phyloP scores from a whole-genome alignment of 2,329 filamentous ascomycete genomes.

The Penicillium sp. region DNA sequence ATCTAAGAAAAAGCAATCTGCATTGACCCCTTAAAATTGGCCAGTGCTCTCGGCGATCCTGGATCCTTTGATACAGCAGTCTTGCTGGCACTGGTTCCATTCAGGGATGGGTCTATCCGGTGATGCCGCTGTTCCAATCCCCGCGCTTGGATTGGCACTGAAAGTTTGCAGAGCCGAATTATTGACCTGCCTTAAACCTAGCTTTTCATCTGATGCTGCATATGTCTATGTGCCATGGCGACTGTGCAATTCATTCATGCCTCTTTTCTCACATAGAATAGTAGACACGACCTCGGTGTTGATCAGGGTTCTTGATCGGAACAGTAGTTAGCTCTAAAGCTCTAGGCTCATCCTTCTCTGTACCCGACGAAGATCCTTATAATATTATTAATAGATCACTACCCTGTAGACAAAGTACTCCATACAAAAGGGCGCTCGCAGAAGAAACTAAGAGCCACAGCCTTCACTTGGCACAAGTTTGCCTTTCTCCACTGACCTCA shows the following conservation, averaged over 20 bases:
- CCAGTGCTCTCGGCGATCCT: not conserved
- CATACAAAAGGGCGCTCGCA: too few relatives aligned
- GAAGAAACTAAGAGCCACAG: too few relatives aligned
- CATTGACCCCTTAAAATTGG: not conserved
- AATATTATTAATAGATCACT: too few relatives aligned
- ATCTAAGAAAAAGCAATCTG: not conserved
- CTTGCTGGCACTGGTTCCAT: constrained; percentile 4
- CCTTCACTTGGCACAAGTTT: not conserved
- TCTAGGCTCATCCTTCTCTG: too few relatives aligned
- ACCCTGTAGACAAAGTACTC: too few relatives aligned
- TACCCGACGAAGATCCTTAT: not conserved
- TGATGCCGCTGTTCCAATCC: not conserved
- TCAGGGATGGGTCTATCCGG: not conserved
- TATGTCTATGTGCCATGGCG: not conserved
- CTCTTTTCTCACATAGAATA: not conserved
- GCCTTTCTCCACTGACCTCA: not conserved
- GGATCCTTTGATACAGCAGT: not conserved
- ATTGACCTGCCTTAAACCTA: constrained; percentile 1
- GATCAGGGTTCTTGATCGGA: not conserved
- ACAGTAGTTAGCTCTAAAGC: too few relatives aligned
- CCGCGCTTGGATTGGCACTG: constrained; percentile 3
- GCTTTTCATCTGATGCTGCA: not conserved
- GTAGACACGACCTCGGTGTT: not conserved
- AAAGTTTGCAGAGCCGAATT: not conserved
- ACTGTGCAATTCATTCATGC: not conserved